These are phyloP conservation scores for Schrenkiella parvula DNA, from an alignment of 345 rosid genomes.

Conservation along the genomic window DNA sequence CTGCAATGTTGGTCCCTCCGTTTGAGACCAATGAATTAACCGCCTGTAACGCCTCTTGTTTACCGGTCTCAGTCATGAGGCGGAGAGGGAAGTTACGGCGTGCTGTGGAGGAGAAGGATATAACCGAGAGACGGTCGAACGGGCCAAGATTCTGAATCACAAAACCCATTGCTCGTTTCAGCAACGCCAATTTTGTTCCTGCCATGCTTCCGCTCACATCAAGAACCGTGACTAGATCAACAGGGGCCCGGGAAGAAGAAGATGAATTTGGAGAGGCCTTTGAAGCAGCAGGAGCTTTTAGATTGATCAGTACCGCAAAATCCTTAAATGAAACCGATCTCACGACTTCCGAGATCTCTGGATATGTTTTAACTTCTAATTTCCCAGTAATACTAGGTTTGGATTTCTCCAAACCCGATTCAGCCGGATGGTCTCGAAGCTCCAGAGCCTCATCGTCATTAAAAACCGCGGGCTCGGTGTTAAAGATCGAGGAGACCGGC, in stretches of 20 bases:
- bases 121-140: slow-evolving; percentile 84
- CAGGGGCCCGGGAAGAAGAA: slow-evolving; percentile 60
- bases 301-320: slow-evolving; percentile 72
- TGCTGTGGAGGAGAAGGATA: slow-evolving; percentile 89
- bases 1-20: slow-evolving; percentile 97
- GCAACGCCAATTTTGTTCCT: slow-evolving; percentile 85
- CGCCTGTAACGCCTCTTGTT: slow-evolving; percentile 77
- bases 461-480: slow-evolving; percentile 62
- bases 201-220: slow-evolving; percentile 99
- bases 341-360: slow-evolving; percentile 64
- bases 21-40: slow-evolving; percentile 72
- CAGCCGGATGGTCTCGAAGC: slow-evolving; percentile 31
- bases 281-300: slow-evolving; percentile 65
- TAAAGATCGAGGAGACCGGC: slow-evolving; percentile 47
- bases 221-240: slow-evolving; percentile 93
- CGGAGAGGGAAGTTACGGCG: slow-evolving; percentile 82
- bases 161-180: slow-evolving; percentile 98
- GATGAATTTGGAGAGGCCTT: slow-evolving; percentile 23
- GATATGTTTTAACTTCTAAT: slow-evolving; percentile 56
- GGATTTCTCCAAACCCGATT: slow-evolving; percentile 11
- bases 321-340: slow-evolving; percentile 49
- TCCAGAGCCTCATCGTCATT: slow-evolving; percentile 78
- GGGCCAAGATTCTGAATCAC: slow-evolving; percentile 95
- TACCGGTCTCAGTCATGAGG: slow-evolving; percentile 75
- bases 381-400: slow-evolving; percentile 33